These are phyloP conservation scores for Aspergillus calidoustus DNA, from an alignment of 2,329 filamentous ascomycete genomes.

Conservation along the genomic window DNA sequence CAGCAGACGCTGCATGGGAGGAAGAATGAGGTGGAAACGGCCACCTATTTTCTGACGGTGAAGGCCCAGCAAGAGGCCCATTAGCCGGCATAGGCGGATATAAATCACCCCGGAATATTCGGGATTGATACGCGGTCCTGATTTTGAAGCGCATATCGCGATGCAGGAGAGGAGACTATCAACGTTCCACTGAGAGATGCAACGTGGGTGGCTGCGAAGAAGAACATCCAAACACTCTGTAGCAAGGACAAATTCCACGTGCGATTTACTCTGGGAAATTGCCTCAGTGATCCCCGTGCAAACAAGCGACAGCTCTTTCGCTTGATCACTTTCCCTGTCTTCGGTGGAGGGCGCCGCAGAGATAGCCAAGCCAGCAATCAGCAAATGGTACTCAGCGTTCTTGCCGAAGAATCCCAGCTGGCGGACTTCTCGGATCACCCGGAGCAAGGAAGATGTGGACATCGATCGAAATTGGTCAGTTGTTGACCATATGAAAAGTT, in stretches of 20 bases:
- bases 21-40: conserved; percentile 63
- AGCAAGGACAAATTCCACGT: conserved; percentile 46
- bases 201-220: conserved; percentile 46
- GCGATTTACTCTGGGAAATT: conserved; percentile 35
- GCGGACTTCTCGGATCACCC: conserved; percentile 37
- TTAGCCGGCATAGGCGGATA: conserved; percentile 58
- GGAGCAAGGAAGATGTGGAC: conserved; percentile 34
- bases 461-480: conserved; percentile 41
- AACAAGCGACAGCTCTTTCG: conserved; percentile 42
- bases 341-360: conserved; percentile 39
- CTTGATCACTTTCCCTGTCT: conserved; percentile 42
- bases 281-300: conserved; percentile 40
- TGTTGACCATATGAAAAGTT: conserved; percentile 41
- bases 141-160: conserved; percentile 39
- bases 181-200: conserved; percentile 51
- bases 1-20: conserved; percentile 59
- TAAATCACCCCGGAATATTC: conserved; percentile 51
- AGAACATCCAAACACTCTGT: conserved; percentile 46
- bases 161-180: conserved; percentile 48
- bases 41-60: conserved; percentile 63
- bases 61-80: conserved; percentile 58
- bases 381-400: conserved; percentile 36
- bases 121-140: conserved; percentile 37
- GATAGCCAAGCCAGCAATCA: conserved; percentile 43
- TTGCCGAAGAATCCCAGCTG: conserved; percentile 35